Evolutionary conservation across 495 filamentous ascomycete species (phyloP), one percentile per base, ranked within the genome.

Genomic region (Penicillium dipodomyicola): DNA sequence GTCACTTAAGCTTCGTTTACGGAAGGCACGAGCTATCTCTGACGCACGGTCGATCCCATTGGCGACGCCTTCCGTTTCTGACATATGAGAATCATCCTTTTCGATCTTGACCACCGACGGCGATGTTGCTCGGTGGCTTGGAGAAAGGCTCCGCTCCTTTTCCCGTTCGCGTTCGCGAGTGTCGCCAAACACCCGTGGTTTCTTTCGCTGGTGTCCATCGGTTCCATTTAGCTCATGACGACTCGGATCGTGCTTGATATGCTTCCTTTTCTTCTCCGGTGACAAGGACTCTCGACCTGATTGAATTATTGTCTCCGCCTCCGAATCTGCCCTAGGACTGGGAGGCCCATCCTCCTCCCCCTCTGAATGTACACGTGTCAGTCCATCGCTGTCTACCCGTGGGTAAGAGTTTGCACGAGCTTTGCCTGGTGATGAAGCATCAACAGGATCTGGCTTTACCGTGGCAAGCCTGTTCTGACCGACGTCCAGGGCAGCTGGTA

Each of bases 291-390:
- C 84, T 55, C 88, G 88, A 39, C 86, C 87, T 20, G 86, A 84
- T 22, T 90, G 77, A 44, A 91, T 87, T 57, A 91, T 88, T 6
- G 89, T 92, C 72, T 91, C 88, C 54, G 89, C 88, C 69, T 92
- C 89, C 12, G 88, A 91, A 65, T 91, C 87, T 50, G 74, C 77
- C 68, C 70, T 77, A 55, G 74, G 71, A 54, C 76, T 76, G 19
- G 63, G 59, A 14, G 70, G 69, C 30, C 68, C 70, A 49, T 75
- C 65, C 45, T 59, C 65, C n/a, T 72, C 65, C 32, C 56, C 63
- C 55, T 62, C 67, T 56, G 51, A 61, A 41, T 57, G 63, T 61
- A 57, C 60, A 60, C 65, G 32, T 49, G 30, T 62, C 29, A 54
- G 47, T 25, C 55, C 62, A 60, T 61, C 61, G 56, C 61, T 61